Evolutionary conservation across 2,329 filamentous ascomycete genomes (phyloP), one percentile per base, ranked within the genome.

Genomic region (Ambrosiella cleistominuta): DNA sequence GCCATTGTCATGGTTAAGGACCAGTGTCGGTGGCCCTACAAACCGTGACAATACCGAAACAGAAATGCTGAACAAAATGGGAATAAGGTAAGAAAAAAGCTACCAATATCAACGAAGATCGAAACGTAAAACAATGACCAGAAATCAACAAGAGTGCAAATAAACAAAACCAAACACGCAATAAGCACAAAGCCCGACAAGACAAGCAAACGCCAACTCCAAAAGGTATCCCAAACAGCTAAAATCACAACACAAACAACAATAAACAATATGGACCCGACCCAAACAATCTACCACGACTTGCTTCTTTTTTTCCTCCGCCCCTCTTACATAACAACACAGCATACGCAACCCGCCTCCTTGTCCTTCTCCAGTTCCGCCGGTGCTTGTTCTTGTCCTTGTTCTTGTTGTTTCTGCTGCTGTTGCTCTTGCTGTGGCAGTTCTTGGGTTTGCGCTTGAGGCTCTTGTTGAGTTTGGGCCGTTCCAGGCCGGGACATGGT

Each of bases 301-400:
- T 17, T 11, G 9, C 13, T 55, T 17, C 15, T 17, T 15, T 40
- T 12, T 7, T n/a, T 27, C 9, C 15, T 44, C 38, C 13, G 2
- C 2, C 13, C 38, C 19, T 39, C 19, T 53, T 67, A 77, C 75
- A 77, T 77, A 62, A 77, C 68, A 54, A 74, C 67, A 62, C 75
- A 77, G 68, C 75, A 77, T 52, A 72, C 74, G 62, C 75, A 76
- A n/a, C 72, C 72, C 3, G 66, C 68, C 54, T 68, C 69, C 64
- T 72, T 73, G 54, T 69, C 67, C 37, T 71, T 67, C 39, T 66
- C 65, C 13, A 69, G 66, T 11, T 66, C 42, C 61, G 64, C 62
- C n/a, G 62, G 63, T 39, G 62, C 59, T n/a, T 61, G 60, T 39
- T 57, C 60, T 58, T 63, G 57, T 55, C 38, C 61, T 19, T 19